These are phyloP conservation scores for Angophora floribunda DNA, from an alignment of 345 rosid species.

Conservation along the genomic window DNA sequence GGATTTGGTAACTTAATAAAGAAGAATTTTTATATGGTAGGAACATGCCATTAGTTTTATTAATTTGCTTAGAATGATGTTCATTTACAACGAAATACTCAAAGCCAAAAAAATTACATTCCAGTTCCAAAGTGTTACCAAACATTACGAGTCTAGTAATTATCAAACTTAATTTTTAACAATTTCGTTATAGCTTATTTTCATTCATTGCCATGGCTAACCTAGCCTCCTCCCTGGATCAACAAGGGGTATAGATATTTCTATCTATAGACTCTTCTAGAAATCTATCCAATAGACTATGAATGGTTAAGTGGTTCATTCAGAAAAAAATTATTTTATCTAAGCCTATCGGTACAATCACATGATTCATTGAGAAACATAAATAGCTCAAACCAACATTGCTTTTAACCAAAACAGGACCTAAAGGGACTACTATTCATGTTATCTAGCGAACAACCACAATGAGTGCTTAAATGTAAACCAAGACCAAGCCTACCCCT, in stretches of 20 bases:
- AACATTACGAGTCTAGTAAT: not conserved
- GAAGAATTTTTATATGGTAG: not conserved
- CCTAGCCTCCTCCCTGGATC: not conserved
- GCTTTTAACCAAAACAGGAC: not conserved
- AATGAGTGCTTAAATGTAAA: not conserved
- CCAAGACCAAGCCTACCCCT: not conserved
- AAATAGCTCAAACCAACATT: not conserved
- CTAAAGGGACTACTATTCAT: not conserved
- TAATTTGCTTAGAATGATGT: not conserved
- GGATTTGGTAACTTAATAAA: not conserved
- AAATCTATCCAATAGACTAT: not conserved
- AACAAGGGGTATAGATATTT: not conserved
- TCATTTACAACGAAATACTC: not conserved
- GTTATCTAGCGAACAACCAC: not conserved
- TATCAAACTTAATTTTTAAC: not conserved
- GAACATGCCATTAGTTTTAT: not conserved
- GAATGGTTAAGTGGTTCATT: not conserved
- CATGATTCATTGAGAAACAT: not conserved
- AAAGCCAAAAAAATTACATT: not conserved
- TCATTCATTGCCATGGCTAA: not conserved
- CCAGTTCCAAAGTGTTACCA: not conserved
- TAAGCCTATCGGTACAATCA: not conserved
- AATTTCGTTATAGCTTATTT: not conserved
- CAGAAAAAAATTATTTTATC: not conserved
- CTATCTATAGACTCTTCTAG: not conserved